These are phyloP conservation scores for Amylocystis lapponica DNA, from an alignment of 768 basidiomycete genomes.

Conservation along the genomic window DNA sequence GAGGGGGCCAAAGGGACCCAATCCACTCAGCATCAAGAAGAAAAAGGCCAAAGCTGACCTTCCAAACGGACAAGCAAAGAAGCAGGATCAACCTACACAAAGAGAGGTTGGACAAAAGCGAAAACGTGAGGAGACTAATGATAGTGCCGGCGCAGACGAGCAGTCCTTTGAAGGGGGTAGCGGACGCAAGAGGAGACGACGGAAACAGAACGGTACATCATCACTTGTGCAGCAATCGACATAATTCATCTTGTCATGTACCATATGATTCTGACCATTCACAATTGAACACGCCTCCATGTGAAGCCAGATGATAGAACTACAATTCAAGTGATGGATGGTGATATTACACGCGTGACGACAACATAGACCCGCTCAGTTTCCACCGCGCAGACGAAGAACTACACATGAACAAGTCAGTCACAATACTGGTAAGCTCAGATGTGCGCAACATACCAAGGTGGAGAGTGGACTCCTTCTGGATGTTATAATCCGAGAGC, in stretches of 20 bases:
- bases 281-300: not conserved
- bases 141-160: conserved; percentile 2
- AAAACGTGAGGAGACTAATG: conserved; percentile 19
- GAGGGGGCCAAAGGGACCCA: conserved; percentile 80
- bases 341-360: not conserved
- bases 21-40: conserved; percentile 91
- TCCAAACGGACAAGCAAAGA: too few species aligned
- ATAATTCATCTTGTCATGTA: not conserved
- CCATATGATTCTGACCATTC: not conserved
- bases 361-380: conserved; percentile 25
- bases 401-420: conserved; percentile 28
- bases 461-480: conserved; percentile 26
- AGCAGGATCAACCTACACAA: not conserved
- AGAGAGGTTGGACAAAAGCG: conserved; percentile 20
- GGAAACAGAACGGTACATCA: conserved; percentile 7
- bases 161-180: conserved; percentile 8
- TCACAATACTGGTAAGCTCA: not conserved
- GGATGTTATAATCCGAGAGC: conserved; percentile 33
- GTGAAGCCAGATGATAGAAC: not conserved
- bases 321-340: not conserved
- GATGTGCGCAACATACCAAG: conserved; percentile 25
- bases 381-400: conserved; percentile 67
- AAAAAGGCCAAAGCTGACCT: conserved; percentile 40
- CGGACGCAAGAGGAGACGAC: conserved; percentile 24
- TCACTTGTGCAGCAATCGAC: not conserved